Evolutionary conservation across 257 asterid genomes (phyloP).

Genomic region (Solanum sitiens): DNA sequence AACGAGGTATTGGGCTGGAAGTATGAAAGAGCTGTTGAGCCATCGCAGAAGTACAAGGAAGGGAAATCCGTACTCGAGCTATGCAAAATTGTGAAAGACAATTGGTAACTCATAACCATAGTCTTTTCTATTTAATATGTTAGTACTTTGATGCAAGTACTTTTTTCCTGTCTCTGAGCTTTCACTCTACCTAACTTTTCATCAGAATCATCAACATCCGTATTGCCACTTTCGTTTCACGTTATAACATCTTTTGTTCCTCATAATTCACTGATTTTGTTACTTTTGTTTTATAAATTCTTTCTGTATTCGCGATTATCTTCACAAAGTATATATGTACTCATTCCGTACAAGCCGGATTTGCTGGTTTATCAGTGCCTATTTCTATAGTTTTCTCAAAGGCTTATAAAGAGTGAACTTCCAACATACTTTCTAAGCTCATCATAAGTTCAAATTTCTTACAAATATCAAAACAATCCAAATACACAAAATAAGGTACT

Average conservation of each 20-base stretch:
- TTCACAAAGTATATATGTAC: neutral
- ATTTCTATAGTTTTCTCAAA: neutral
- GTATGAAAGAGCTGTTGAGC: constrained; percentile 21
- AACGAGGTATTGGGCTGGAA: constrained; percentile 28
- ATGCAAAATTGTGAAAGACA: constrained; percentile 12
- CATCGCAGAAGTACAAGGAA: constrained; percentile 31
- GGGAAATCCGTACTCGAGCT: constrained; percentile 27
- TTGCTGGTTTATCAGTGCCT: neutral
- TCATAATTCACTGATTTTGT: neutral
- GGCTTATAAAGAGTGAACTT: neutral
- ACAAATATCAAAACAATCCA: neutral
- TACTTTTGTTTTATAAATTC: neutral
- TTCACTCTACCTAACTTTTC: neutral
- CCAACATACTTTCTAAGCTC: neutral
- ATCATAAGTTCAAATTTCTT: neutral
- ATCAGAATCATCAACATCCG: neutral
- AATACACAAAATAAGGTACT: neutral
- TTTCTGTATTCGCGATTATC: neutral
- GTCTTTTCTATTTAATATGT: neutral
- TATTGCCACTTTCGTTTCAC: neutral
- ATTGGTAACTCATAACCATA: constrained; percentile 1
- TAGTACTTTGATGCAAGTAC: neutral
- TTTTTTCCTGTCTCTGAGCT: neutral
- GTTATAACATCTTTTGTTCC: neutral
- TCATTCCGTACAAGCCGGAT: neutral